Evolutionary conservation across 345 rosid species (phyloP), one percentile per base, ranked within the genome.

Genomic region (Balakata baccata): DNA sequence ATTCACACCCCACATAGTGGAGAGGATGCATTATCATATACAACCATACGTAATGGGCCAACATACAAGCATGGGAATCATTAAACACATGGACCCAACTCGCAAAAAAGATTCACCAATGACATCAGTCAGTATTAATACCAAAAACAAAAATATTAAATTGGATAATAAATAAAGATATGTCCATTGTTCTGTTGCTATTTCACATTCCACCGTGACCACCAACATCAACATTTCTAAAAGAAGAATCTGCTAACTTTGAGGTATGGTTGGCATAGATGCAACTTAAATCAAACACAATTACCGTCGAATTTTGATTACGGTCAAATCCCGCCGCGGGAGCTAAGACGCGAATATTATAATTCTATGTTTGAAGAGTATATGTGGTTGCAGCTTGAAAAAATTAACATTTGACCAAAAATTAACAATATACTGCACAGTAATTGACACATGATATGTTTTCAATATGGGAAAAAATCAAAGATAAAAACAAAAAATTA

Each of bases 21-120:
- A 64, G 58, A 75, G 65, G 61, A 68, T 69, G 72, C 75, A 64
- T 51, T 23, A 50, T 41, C 80, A 73, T 58, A 84, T 74, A 81
- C 75, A 74, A 53, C 73, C 75, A 81, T 70, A 58, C 71, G 52
- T 58, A 11, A 67, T 45, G 79, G 81, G 67, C 77, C 86, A 45
- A 71, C 77, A 13, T 50, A 62, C n/a, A 41, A 72, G 64, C 60
- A 72, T 51, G 78, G 77, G 66, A 79, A 66, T 41, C 78, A 72
- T 72, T 77, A 64, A 80, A 63, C 71, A 68, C 7, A 59, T 68
- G 83, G 72, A 74, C 81, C 81, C 82, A 59, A 10, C 34, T 45
- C 22, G 43, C 11, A 69, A 68, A 29, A 45, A 53, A 71, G 75
- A 77, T 58, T 53, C 77, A 63, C 17, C 7, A 1, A n/a, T 50